Base-by-base conservation (phyloP, 169 alveolate species). In the Babesia bigemina region DNA sequence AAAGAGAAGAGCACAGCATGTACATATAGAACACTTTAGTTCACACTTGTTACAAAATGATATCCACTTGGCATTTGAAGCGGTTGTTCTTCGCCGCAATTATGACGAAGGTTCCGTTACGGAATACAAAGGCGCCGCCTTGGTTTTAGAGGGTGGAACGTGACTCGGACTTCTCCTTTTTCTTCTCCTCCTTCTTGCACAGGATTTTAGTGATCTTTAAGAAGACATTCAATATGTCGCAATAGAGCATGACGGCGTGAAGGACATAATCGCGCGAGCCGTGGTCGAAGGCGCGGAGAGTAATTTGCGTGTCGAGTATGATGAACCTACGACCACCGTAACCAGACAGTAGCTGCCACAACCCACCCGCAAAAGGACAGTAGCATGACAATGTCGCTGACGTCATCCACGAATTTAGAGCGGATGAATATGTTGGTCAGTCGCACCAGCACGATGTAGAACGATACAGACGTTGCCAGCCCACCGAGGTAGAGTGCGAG, bases 171-270 rank as follows among this genome's bases (percentile, higher is more conserved):
- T 81, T 42, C 47, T 59, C 63, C 24, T 63, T 52, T 63, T 73
- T 67, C 52, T 50, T 63, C 19, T 66, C 24, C 52, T 81, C 82
- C 57, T 81, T 81, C 33, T 71, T 56, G 63, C 22, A 44, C 56
- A 81, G 61, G 16, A 72, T 65, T 8, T 24, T 33, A 11, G 36
- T 22, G 49, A 63, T 29, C 73, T 57, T 63, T 56, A 81, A 6
- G 75, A 81, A 81, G 0, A 81, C 53, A 49, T 29, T 47, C 33
- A 81, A 9, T 12, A 81, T 44, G 69, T 81, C 88, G 45, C 61
- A 65, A 59, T 81, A 81, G 39, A 81, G 79, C 69, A 59, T 26
- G 36, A 81, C 42, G 9, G 88, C 88, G 42, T 81, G 88, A 48
- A 33, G 4, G 29, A 81, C 16, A 74, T 21, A 74, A 48, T 81